Base-by-base conservation (phyloP, 257 asterid species). In the Fraxinus cuspidata region DNA sequence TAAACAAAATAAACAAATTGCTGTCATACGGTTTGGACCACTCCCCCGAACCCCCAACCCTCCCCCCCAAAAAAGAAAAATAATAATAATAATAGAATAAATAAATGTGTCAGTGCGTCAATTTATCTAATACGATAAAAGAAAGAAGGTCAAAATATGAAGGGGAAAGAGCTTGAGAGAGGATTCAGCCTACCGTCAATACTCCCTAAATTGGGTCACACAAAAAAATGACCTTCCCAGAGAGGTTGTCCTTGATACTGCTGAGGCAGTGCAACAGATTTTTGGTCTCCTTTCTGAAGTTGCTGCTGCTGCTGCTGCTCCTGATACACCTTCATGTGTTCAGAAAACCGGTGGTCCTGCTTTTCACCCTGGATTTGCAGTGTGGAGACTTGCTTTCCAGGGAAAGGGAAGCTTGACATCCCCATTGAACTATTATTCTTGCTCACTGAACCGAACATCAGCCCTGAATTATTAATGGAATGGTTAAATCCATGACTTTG, bases 211-310 rank as follows among this genome's bases (percentile, higher is more conserved):
- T 83, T 86, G 81, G 80, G 88, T 92, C 97, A 89, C 98, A 91
- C 97, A 79, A 85, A 85, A 88, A 85, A 90, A 82, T 81, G 92
- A 76, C 87, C 86, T 25, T 85, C 92, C 91, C 97, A 89, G 82
- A 87, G 85, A 70, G 97, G 84, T 82, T 90, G 94, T 70, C 94
- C 97, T 78, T 89, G 91, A 86, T 89, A 81, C 88, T 88, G 96
- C 86, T 86, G 96, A 27, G 85, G 92, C 71, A 93, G 77, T 49
- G 65, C 84, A 16, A 73, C 81, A 68, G 91, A 81, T 74, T 86
- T 92, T 70, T 87, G 94, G 82, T 89, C 88, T 78, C 87, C 91
- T 7, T 81, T 86, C 82, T 81, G 92, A 77, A 86, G 74, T 70
- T 87, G 97, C 80, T 83, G 94, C 77, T 87, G 97, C 80, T 83